A percentile compares a stretch with the other conserved stretches of the same genome.
Evolutionary conservation across 1,139 yeast species (phyloP).

Genomic region (Lizanozyma gosingica): DNA sequence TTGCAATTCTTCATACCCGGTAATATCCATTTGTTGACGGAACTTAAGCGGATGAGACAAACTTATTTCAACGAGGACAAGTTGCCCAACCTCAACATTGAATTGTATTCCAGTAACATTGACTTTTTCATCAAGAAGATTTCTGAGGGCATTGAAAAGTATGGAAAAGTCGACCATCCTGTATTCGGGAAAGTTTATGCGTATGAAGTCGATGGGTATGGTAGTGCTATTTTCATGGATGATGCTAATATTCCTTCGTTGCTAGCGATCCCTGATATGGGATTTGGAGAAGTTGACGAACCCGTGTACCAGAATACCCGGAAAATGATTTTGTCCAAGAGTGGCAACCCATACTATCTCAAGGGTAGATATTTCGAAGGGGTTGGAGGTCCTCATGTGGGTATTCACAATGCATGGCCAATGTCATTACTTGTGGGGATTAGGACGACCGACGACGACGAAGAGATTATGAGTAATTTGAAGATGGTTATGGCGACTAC

Average conservation of each 20-base stretch:
- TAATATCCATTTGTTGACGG: constrained; percentile 68
- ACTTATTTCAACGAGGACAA: constrained; percentile 12
- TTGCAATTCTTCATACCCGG: constrained; percentile 81
- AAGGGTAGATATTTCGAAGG: constrained; percentile 60
- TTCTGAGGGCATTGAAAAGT: constrained; percentile 47
- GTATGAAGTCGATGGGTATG: constrained; percentile 85
- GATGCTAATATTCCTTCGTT: constrained; percentile 88
- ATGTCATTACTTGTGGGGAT: constrained; percentile 71
- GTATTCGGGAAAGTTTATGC: constrained; percentile 72
- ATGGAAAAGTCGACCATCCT: constrained; percentile 62
- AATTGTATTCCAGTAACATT: neutral
- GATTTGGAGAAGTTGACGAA: constrained; percentile 46
- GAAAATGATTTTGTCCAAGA: constrained; percentile 57
- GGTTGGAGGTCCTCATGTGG: constrained; percentile 88
- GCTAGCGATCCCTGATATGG: constrained; percentile 73
- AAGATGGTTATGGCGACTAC: constrained; percentile 51
- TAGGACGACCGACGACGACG: constrained; percentile 65
- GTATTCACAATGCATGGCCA: constrained; percentile 81
- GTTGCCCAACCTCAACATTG: neutral
- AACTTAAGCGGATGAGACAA: constrained; percentile 31
- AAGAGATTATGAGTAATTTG: constrained; percentile 49
- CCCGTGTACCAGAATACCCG: constrained; percentile 70
- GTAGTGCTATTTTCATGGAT: constrained; percentile 69
- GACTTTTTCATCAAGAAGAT: constrained; percentile 32
- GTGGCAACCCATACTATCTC: constrained; percentile 73